A percentile compares a stretch with the other conserved stretches of the same genome.
These are phyloP conservation scores for Spathaspora sp. DNA, from an alignment of 805 yeast species.

Conservation along the genomic window DNA sequence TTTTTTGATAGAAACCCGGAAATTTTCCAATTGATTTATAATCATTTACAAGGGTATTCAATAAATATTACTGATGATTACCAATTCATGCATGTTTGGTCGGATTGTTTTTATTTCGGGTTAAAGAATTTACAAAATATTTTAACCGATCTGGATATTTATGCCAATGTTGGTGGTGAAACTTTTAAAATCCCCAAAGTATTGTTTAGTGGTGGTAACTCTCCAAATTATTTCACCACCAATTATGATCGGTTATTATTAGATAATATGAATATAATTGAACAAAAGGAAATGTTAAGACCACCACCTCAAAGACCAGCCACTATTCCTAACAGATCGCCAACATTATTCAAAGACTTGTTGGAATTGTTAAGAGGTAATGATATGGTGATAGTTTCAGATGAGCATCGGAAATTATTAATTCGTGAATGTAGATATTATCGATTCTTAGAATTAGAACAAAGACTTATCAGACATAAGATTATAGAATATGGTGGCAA, in stretches of 20 bases:
- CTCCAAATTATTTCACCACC: constrained; percentile 73
- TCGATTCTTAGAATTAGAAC: constrained; percentile 72
- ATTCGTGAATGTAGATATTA: constrained; percentile 74
- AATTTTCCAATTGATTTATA: constrained; percentile 61
- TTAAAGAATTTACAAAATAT: constrained; percentile 51
- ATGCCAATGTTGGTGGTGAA: constrained; percentile 55
- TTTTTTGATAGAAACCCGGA: constrained; percentile 73
- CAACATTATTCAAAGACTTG: constrained; percentile 52
- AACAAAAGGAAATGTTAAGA: constrained; percentile 47
- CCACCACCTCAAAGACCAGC: constrained; percentile 78
- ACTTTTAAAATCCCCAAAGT: constrained; percentile 57
- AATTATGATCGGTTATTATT: constrained; percentile 50
- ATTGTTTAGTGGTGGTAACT: constrained; percentile 58
- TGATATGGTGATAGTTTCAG: constrained; percentile 42
- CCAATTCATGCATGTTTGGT: constrained; percentile 57
- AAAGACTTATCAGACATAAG: constrained; percentile 52
- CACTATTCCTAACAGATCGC: constrained; percentile 48
- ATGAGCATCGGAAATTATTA: constrained; percentile 53
- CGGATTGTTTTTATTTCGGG: constrained; percentile 72
- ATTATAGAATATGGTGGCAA: constrained; percentile 34
- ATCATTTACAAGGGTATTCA: constrained; percentile 80
- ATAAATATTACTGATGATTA: constrained; percentile 56
- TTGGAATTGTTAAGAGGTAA: constrained; percentile 57
- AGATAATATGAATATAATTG: constrained; percentile 39
- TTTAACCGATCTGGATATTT: constrained; percentile 52